Evolutionary conservation across 176 grass and related monocot genomes (phyloP), one percentile per base, ranked within the genome.

Genomic region (Urochloa ruziziensis): DNA sequence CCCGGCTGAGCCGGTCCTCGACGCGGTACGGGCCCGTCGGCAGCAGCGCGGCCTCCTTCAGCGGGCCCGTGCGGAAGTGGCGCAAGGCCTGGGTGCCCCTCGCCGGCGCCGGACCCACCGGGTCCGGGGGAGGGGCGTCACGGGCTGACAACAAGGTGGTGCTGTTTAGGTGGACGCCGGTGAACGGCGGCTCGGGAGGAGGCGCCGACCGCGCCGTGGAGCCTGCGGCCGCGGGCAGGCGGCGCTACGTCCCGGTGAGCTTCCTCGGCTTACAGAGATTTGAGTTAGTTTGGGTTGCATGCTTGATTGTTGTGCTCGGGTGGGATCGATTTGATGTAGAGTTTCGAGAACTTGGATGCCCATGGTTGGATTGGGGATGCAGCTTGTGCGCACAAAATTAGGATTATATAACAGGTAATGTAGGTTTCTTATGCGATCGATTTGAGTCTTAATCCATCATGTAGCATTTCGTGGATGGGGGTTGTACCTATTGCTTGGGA

Each of bases 81-180:
- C 90, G 86, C 73, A 94, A 94, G 92, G 83, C 75, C 36, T 94
- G 89, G 92, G 68, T 89, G 57, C 89, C 92, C 24, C 84, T 94
- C 84, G 42, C 76, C 61, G 44, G 68, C 34, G 73, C 37, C 24
- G 28, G 67, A 28, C 34, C 80, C 23, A 52, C 40, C 34, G 54
- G 74, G 0, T 54, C 71, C 46, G 67, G 34, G 47, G 83, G 62
- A 24, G 62, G 47, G n/a, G 24, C 52, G 35, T 71, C 82, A 4
- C 76, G 84, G 52, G 79, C 16, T 32, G 70, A 67, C 1, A 84
- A 78, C 47, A 81, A 82, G 82, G 65, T 86, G 81, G 62, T 85
- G 27, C 81, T 97, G 4, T 94, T 93, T 87, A 97, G 91, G 90
- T 97, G 95, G 95, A 80, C 91, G 25, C 86, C 91, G 9, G 53